These are phyloP conservation scores for Suhomyces atakaporum DNA, from an alignment of 1,139 yeast genomes.

Conservation along the genomic window DNA sequence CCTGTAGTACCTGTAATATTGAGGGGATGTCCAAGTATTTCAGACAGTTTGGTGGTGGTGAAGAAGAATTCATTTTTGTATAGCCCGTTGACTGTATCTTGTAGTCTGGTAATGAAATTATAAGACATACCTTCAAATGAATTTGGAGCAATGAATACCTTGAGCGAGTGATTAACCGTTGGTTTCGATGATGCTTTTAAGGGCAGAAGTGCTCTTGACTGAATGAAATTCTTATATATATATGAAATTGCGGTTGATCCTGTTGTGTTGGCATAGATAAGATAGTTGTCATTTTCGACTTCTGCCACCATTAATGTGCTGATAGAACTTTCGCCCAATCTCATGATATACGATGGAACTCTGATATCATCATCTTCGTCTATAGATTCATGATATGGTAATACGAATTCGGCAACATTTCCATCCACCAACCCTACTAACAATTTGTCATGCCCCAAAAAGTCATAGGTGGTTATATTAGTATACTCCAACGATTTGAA, in stretches of 20 bases:
- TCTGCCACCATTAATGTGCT: conserved; percentile 44
- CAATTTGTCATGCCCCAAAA: conserved; percentile 50
- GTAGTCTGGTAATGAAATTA: conserved; percentile 35
- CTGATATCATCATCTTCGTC: conserved; percentile 14
- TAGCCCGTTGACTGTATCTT: conserved; percentile 34
- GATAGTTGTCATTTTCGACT: conserved; percentile 26
- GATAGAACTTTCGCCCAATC: conserved; percentile 54
- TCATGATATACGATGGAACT: conserved; percentile 51
- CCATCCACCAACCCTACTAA: conserved; percentile 72
- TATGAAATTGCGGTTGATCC: conserved; percentile 46
- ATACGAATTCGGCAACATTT: conserved; percentile 60
- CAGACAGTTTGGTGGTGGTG: conserved; percentile 32
- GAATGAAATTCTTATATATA: conserved; percentile 44
- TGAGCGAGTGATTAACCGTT: conserved; percentile 29
- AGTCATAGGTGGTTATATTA: conserved; percentile 50
- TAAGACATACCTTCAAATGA: conserved; percentile 31
- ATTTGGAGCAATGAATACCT: conserved; percentile 26
- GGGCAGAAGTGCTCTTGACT: conserved; percentile 28
- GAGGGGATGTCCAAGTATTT: conserved; percentile 58
- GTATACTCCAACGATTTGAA: conserved; percentile 1
- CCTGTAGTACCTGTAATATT: conserved; percentile 61
- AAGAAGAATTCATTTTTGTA: conserved; percentile 36
- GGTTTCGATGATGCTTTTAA: conserved; percentile 28
- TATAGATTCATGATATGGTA: conserved; percentile 29
- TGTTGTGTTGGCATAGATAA: conserved; percentile 49